phyloP scores from a whole-genome alignment of 129 eudicot species.

The Logfia minima region DNA sequence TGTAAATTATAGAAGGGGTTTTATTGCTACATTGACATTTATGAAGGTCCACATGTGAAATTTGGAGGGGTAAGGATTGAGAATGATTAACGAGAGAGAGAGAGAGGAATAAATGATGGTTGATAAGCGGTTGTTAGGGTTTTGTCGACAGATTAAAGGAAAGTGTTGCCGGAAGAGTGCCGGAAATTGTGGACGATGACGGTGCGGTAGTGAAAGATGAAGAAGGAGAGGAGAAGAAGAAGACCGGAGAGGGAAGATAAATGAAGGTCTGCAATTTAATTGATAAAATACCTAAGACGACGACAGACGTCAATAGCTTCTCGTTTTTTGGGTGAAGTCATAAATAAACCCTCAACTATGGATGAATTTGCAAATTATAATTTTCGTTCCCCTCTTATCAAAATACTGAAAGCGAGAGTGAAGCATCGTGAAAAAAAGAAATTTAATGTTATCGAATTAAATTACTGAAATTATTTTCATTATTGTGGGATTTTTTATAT shows the following conservation, averaged over 20 bases:
- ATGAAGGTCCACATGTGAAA: slow-evolving; percentile 19
- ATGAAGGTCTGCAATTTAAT: not conserved
- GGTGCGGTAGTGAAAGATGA: slow-evolving; percentile 12
- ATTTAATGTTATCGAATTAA: too few species aligned
- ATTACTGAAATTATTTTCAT: too few species aligned
- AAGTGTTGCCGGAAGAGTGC: not conserved
- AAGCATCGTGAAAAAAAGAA: too few species aligned
- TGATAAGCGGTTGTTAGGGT: not conserved
- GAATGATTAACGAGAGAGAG: slow-evolving; percentile 13
- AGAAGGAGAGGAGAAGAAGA: not conserved
- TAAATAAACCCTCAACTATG: not conserved
- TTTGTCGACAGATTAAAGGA: not conserved
- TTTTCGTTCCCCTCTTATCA: too few species aligned
- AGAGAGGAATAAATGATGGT: not conserved
- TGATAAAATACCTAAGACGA: slow-evolving; percentile 12
- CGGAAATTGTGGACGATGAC: slow-evolving; percentile 21
- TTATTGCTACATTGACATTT: slow-evolving; percentile 34
- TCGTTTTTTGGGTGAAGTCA: not conserved
- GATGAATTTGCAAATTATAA: not conserved
- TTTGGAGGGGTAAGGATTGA: slow-evolving; percentile 6
- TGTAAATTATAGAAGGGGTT: not conserved
- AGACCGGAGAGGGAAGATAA: slow-evolving; percentile 20
- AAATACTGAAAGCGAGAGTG: too few species aligned
- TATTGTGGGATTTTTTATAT: too few species aligned
- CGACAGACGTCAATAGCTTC: not conserved